Conservation (phyloP, 345 rosid genomes). For the Mercurialis annua region DNA sequence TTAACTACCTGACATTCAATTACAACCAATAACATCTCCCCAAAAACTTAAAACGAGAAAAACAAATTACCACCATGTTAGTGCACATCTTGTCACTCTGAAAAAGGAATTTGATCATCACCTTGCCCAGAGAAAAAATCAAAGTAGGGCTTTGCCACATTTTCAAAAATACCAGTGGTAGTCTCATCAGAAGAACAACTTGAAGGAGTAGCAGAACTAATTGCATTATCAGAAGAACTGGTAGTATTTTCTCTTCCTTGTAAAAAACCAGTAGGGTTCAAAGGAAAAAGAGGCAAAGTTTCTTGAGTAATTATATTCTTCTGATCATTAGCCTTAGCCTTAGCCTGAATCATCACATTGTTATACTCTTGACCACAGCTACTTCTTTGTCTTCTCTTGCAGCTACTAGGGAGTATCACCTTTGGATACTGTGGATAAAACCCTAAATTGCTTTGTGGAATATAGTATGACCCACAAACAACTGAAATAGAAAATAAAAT, state of each 20-base stretch:
- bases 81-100: neutral
- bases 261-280: constrained; percentile 48
- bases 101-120: neutral
- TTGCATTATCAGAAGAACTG: constrained; percentile 3
- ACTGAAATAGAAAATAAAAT: constrained; percentile 17
- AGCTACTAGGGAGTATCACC: constrained; percentile 27
- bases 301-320: constrained; percentile 14
- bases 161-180: constrained; percentile 2
- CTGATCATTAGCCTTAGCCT: neutral
- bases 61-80: neutral
- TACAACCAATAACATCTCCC: neutral
- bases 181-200: constrained; percentile 17
- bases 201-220: neutral
- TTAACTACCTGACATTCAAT: neutral
- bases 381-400: constrained; percentile 27
- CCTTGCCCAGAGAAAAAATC: constrained; percentile 37
- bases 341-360: neutral
- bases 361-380: neutral
- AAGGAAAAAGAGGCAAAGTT: constrained; percentile 50
- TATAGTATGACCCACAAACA: constrained; percentile 36
- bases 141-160: constrained; percentile 29
- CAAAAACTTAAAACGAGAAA: neutral
- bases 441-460: constrained; percentile 39
- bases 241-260: constrained; percentile 14
- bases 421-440: constrained; percentile 35